These are phyloP conservation scores for Rutstroemia sp. DNA, from an alignment of 2,329 filamentous ascomycete species.

Conservation along the genomic window DNA sequence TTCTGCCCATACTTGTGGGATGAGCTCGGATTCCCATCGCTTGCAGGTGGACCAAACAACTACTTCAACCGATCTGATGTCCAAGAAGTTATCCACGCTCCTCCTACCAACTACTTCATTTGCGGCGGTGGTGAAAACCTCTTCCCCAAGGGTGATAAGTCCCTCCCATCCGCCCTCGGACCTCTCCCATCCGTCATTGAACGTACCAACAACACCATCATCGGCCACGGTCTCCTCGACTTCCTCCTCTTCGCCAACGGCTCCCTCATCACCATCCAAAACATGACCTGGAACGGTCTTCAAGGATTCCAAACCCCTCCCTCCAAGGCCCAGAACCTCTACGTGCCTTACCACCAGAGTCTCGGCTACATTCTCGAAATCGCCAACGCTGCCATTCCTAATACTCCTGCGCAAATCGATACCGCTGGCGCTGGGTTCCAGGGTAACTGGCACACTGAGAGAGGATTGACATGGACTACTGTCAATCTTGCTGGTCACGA, in stretches of 20 bases:
- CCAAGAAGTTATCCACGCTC: constrained; percentile 52
- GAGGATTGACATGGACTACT: constrained; percentile 53
- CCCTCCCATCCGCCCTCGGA: constrained; percentile 39
- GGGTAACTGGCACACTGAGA: constrained; percentile 52
- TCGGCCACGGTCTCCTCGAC: constrained; percentile 55
- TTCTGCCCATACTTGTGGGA: constrained; percentile 31
- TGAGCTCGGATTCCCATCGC: constrained; percentile 34
- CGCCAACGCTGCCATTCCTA: constrained; percentile 14
- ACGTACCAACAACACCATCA: constrained; percentile 50
- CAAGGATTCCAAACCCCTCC: constrained; percentile 50
- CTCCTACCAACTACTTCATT: constrained; percentile 41
- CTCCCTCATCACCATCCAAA: constrained; percentile 57
- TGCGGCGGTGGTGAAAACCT: constrained; percentile 42
- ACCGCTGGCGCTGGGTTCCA: constrained; percentile 24
- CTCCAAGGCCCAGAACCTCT: constrained; percentile 18
- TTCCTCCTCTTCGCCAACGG: constrained; percentile 57
- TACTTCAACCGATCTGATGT: constrained; percentile 58
- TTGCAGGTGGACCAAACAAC: constrained; percentile 44
- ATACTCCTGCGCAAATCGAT: constrained; percentile 15
- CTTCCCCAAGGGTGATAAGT: constrained; percentile 39
- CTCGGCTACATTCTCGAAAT: constrained; percentile 41
- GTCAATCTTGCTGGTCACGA: constrained; percentile 48
- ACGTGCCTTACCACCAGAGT: constrained; percentile 35
- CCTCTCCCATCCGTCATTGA: constrained; percentile 55
- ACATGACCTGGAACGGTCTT: constrained; percentile 62